Base-by-base conservation (phyloP, 768 basidiomycete species). In the Mycena albidolilacea region DNA sequence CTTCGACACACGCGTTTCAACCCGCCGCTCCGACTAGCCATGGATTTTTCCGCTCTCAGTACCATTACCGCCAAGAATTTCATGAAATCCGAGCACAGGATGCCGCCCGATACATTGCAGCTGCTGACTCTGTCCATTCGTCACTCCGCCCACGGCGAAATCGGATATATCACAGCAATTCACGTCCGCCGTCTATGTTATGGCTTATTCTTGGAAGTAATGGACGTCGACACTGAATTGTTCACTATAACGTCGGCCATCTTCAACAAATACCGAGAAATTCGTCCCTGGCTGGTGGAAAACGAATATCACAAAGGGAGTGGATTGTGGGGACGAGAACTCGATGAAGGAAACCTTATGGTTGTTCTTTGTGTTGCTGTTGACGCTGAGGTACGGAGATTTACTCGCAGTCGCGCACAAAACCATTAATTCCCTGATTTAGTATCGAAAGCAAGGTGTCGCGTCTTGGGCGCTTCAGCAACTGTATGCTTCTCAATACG, bases 261-360 rank as follows among this genome's bases (percentile, higher is more conserved):
- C 12, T 71, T 71, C 30, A 41, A 71, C 30, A 71, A 67, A 41
- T 71, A 71, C 30, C 64, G 70, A 1, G 64, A 67, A 17, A 21
- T 71, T 43, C 70, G 70, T 0, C 64, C 58, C 5, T 66, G 70
- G 64, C 50, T 66, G 11, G 64, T 71, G 21, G 64, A 66, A 8
- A 52, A 66, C 59, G 64, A 71, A 39, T 71, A 66, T 41, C 52
- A 62, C 43, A 71, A 64, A 54, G 70, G 70, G 19, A 71, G 64
- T 30, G 70, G 70, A 5, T 59, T 62, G 6, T 71, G 70, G 70
- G 70, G 70, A 46, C 58, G 50, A 17, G 70, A 71, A n/a, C 52
- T 67, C 12, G 57, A 71, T 15, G 38, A 61, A 1, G 70, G 65
- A 38, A 60, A 41, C 19, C 70, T 71, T 1, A 15, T 67, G 12